Base-by-base conservation (phyloP, 1,139 yeast species). In the Debaryomycetaceae sp. region DNA sequence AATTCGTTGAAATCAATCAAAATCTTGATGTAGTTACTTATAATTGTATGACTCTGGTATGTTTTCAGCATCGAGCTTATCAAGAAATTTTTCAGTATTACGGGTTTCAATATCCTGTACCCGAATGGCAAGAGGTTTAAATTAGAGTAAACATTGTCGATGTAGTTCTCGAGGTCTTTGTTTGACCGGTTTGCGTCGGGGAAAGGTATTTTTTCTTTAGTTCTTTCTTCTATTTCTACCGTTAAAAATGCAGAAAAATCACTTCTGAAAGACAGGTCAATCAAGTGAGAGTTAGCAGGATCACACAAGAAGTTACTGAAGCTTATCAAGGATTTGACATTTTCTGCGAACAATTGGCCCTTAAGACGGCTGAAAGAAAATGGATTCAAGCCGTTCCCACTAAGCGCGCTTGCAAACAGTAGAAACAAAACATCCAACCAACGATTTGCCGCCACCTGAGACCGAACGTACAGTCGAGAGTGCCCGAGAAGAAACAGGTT, bases 371-470 rank as follows among this genome's bases (percentile, higher is more conserved):
- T 43, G 41, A 60, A 61, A 5, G 52, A 45, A 14, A 61, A 41
- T 19, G 48, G 56, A 7, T 42, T 41, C 18, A 46, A 40, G 6
- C 65, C 66, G 22, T 54, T 50, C 11, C 52, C 48, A 11, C 63
- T 46, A 37, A 67, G 49, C 11, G 48, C 42, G 15, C 43, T 36
- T 9, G 67, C 56, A 28, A 67, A 55, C 37, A 59, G 55, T 24
- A 49, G 50, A 42, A 56, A 61, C 33, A 70, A 47, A 29, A 63
- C 50, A 19, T 61, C 67, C n/a, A 67, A 52, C 78, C 78, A 72
- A 40, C 59, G 53, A 38, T 61, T 61, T 3, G 67, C 73, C 2
- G 70, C 62, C 17, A 68, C 62, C 35, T 67, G 66, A 5, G 70
- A 59, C 43, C 62, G 64, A 17, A 47, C 41, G 43, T 67, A 68